Base-by-base conservation (phyloP, 2,329 filamentous ascomycete genomes). In the Epichloe scottii region DNA sequence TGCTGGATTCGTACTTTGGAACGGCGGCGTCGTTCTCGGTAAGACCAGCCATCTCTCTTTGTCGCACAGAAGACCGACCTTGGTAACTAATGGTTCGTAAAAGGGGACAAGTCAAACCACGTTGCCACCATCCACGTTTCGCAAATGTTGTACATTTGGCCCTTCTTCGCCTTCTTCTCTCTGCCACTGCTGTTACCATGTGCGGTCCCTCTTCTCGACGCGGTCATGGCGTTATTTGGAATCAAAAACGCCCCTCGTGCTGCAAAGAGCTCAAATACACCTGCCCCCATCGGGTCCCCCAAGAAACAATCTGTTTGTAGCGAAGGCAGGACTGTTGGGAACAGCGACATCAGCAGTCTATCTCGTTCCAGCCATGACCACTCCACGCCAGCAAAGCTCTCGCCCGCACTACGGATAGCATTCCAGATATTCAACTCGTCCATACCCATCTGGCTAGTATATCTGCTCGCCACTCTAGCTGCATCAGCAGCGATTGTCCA, bases 131-230 rank as follows among this genome's bases (percentile, higher is more conserved):
- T 97, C 12, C 91, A 98, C 62, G 70, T 93, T 5, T 78, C 91
- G 0, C 93, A 98, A 68, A 87, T 98, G 79, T 82, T 97, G 17
- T 98, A 98, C 62, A 84, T 97, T 57, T 95, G 89, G 86, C 85
- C 90, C 0, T 86, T 95, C 55, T 83, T 95, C 52, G 71, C 80
- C 37, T 95, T 97, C 70, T 97, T 96, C 71, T 95, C 90, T 0
- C 79, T 82, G 46, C 91, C 93, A 0, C 72, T 96, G 1, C 68
- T 91, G 4, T 56, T 85, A 0, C 78, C 82, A 0, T 68, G 68
- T 3, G 55, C 64, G 2, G 48, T 84, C 5, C 60, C 77, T 2
- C 10, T 60, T 3, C 8, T 63, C 17, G 56, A 63, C 57, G 38
- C 52, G 53, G 7, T 23, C 6, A n/a, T 17, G 1, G n/a, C 4